Conservation (phyloP, 768 basidiomycete species). For the Suillus ampliporus region DNA sequence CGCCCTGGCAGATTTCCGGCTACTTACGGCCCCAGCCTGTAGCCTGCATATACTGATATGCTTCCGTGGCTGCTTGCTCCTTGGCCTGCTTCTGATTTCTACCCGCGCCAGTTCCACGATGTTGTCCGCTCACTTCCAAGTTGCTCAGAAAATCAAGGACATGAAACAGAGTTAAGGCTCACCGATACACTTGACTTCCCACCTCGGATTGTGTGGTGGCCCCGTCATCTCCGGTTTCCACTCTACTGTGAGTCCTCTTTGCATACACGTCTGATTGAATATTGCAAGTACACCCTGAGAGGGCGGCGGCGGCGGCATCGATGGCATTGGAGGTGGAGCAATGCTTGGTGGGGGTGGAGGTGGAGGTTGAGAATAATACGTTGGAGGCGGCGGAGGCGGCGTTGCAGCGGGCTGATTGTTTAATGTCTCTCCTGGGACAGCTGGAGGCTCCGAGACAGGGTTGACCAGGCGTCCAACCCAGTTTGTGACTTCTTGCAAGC, state of each 20-base stretch:
- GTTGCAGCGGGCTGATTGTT: constrained; percentile 13
- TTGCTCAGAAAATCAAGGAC: constrained; percentile 10
- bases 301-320: constrained; percentile 20
- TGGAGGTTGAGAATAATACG: constrained; percentile 18
- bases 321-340: constrained; percentile 31
- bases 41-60: constrained; percentile 48
- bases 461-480: constrained; percentile 67
- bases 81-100: constrained; percentile 71
- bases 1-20: no score
- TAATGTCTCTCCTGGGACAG: constrained; percentile 22
- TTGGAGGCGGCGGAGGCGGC: constrained; percentile 29
- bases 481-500: constrained; percentile 50
- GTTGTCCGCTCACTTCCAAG: constrained; percentile 54
- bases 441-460: constrained; percentile 43
- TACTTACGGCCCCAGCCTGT: constrained; percentile 51
- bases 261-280: constrained; percentile 58
- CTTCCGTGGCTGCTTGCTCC: constrained; percentile 68
- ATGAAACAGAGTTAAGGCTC: constrained; percentile 27
- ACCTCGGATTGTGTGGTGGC: constrained; percentile 59
- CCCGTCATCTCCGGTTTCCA: constrained; percentile 56
- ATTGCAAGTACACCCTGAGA: constrained; percentile 49
- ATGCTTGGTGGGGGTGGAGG: constrained; percentile 19
- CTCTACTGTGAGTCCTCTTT: constrained; percentile 48
- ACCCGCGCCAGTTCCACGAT: constrained; percentile 55
- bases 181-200: constrained; percentile 62